Percentiles rank a stretch among this genome's conserved stretches.
Evolutionary conservation across 257 asterid species (phyloP).

Genomic region (Solanum okadae): DNA sequence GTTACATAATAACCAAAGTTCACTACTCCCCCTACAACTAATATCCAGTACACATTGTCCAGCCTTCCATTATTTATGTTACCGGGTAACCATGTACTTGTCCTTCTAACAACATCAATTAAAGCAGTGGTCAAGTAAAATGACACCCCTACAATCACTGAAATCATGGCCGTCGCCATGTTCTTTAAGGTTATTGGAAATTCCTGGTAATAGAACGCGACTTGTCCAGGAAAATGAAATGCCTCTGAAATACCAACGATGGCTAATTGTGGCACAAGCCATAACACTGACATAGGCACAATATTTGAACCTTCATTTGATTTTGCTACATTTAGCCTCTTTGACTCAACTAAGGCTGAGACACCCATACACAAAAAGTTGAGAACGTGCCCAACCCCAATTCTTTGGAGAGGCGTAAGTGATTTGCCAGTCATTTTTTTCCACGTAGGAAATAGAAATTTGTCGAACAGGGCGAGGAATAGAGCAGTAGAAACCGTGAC

Average conservation of each 20-base stretch:
- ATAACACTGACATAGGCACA: conserved; percentile 35
- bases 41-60: conserved; percentile 18
- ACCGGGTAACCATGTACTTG: conserved; percentile 14
- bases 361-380: conserved; percentile 29
- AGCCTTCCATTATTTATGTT: conserved; percentile 15
- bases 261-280: conserved; percentile 39
- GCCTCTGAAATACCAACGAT: conserved; percentile 50
- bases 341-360: conserved; percentile 47
- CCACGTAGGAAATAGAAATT: conserved; percentile 4
- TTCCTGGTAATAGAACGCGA: conserved; percentile 48
- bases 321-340: conserved; percentile 23
- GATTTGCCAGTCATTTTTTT: background rate
- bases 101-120: conserved; percentile 1
- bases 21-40: background rate
- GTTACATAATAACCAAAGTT: conserved; percentile 5
- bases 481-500: background rate
- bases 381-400: conserved; percentile 12
- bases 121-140: conserved; percentile 4
- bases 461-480: background rate
- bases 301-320: background rate
- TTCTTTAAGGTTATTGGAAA: conserved; percentile 41
- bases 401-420: conserved; percentile 10
- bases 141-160: conserved; percentile 32
- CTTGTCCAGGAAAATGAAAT: conserved; percentile 48
- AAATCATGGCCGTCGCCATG: conserved; percentile 47